Conservation (phyloP, 1,284 basidiomycete species). For the Sporisorium scitamineum region DNA sequence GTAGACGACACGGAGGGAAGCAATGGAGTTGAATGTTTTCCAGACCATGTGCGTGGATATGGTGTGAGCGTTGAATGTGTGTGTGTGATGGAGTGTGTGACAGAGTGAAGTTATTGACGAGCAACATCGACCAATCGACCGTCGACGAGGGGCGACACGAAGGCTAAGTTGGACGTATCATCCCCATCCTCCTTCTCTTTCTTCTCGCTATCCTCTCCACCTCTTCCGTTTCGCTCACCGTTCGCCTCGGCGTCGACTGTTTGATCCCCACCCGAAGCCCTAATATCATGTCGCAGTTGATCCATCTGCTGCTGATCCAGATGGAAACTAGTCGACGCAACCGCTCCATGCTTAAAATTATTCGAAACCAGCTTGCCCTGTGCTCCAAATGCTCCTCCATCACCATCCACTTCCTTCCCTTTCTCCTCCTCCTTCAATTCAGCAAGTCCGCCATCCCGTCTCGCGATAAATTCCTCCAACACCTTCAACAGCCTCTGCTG, state of each 20-base stretch:
- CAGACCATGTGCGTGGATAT: not conserved
- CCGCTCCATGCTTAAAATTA: slow-evolving; percentile 22
- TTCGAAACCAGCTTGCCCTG: not conserved
- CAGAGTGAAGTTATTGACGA: slow-evolving; percentile 4
- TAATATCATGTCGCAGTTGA: slow-evolving; percentile 22
- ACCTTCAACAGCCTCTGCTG: slow-evolving; percentile 15
- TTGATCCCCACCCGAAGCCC: slow-evolving; percentile 3
- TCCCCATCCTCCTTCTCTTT: slow-evolving; percentile 10
- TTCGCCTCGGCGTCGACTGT: not conserved
- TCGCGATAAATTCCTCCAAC: slow-evolving; percentile 15
- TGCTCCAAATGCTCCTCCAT: slow-evolving; percentile 3
- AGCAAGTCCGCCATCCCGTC: slow-evolving; percentile 6
- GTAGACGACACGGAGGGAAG: not conserved
- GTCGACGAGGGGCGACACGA: slow-evolving; percentile 57
- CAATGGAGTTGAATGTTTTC: not conserved
- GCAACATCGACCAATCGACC: slow-evolving; percentile 59
- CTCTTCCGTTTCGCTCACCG: not conserved
- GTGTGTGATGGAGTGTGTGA: not conserved
- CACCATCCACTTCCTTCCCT: not conserved
- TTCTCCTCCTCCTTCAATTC: not conserved
- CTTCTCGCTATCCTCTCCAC: not conserved
- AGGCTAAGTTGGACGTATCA: slow-evolving; percentile 49
- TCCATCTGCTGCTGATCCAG: slow-evolving; percentile 35
- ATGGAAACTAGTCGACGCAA: slow-evolving; percentile 24
- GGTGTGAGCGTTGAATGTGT: slow-evolving; percentile 5